Base-by-base conservation (phyloP, 345 rosid genomes). In the Populus simonii region DNA sequence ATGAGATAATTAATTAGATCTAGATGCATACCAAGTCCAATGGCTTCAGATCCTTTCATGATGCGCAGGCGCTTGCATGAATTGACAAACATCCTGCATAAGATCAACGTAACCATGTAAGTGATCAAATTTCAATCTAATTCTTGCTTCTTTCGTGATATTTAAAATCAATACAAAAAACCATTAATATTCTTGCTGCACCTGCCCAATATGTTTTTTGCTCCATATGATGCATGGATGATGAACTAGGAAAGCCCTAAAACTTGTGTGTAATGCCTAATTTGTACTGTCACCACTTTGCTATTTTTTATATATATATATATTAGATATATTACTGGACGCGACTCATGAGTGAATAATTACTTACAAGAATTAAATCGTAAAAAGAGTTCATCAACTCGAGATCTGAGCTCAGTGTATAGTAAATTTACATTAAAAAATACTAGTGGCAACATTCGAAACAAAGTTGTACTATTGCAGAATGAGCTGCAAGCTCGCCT, bases 51-150 rank as follows among this genome's bases (percentile, higher is more conserved):
- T 76, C 98, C 98, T 85, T 92, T 95, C 98, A 95, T 93, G 74
- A 93, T 87, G 85, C 98, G 98, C 83, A 95, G 78, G 77, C 99
- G 97, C 88, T 89, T 93, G 96, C 99, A 95, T n/a, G 99, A 92
- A 62, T 89, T 88, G 43, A 95, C 97, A 70, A 93, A 95, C 98
- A 95, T 95, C 88, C 97, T 95, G 88, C 70, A 35, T 29, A 74
- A 75, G 66, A 81, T 68, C 61, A 75, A 59, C 53, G 29, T 10
- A 8, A 9, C 63, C 11, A n/a, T 57, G 12, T 9, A n/a, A 57
- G 25, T 8, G 29, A n/a, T 57, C 0, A 57, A 9, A n/a, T n/a
- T 57, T n/a, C 63, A 9, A 47, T 15, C 53, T 15, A 15, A 8
- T n/a, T 57, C 63, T 57, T n/a, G 11, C 12, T 2, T 57, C 22